phyloP scores from a whole-genome alignment of 192 early-diverging fungal species.

The Fimicolochytrium jonesii region DNA sequence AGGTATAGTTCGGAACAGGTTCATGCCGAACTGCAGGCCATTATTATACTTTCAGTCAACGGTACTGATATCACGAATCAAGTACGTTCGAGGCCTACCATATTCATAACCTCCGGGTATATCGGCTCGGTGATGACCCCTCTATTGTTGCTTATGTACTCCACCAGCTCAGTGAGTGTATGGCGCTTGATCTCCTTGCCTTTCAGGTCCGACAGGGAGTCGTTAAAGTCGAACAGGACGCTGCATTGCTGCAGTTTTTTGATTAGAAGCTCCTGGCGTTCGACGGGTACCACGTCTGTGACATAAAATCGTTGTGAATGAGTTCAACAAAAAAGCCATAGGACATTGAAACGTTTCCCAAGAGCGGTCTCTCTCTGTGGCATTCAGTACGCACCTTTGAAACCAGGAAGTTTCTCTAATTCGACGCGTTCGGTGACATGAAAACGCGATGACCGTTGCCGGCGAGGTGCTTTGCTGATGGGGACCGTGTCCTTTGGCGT shows the following conservation, averaged over 20 bases:
- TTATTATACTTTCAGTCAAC: too few species aligned
- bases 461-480: constrained; percentile 71
- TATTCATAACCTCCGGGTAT: constrained; percentile 89
- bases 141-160: constrained; percentile 86
- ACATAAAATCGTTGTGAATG: too few species aligned
- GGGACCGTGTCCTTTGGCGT: constrained; percentile 64
- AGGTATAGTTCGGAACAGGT: constrained; percentile 94
- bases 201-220: constrained; percentile 77
- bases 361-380: neutral
- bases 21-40: constrained; percentile 31
- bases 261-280: constrained; percentile 83
- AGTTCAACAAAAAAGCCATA: too few species aligned
- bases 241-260: constrained; percentile 90
- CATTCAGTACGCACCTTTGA: constrained; percentile 59
- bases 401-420: constrained; percentile 66
- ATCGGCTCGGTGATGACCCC: constrained; percentile 84
- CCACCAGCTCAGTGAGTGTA: constrained; percentile 84
- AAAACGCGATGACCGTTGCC: constrained; percentile 84
- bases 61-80: too few species aligned
- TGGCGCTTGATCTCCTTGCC: constrained; percentile 96
- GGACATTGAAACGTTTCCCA: too few species aligned
- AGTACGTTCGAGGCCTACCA: constrained; percentile 59
- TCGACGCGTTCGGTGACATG: constrained; percentile 77
- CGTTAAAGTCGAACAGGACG: constrained; percentile 94
- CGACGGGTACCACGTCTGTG: constrained; percentile 73